phyloP scores from a whole-genome alignment of 192 early-diverging fungal genomes.

The Coemansia sp. region DNA sequence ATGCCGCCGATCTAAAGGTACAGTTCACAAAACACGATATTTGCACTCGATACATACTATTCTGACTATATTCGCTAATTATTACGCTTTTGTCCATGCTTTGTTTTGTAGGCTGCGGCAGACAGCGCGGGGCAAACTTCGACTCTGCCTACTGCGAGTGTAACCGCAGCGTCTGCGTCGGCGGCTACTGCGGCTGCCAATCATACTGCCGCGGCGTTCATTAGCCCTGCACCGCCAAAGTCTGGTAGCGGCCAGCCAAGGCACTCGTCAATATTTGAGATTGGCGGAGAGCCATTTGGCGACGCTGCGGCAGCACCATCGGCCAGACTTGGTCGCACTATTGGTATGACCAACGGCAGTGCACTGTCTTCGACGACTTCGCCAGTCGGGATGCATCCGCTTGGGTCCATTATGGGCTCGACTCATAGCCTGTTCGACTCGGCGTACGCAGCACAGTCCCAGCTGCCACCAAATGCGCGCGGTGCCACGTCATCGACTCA shows the following conservation, averaged over 20 bases:
- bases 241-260: slow-evolving; percentile 13
- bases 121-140: slow-evolving; percentile 1
- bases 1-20: slow-evolving; percentile 39
- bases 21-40: background rate
- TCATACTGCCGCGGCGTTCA: slow-evolving; percentile 21
- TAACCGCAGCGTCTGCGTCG: background rate
- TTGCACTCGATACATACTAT: background rate
- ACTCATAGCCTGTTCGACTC: slow-evolving; percentile 41
- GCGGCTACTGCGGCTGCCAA: slow-evolving; percentile 15
- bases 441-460: slow-evolving; percentile 17
- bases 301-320: slow-evolving; percentile 14
- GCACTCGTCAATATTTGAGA: slow-evolving; percentile 49
- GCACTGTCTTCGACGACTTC: slow-evolving; percentile 29
- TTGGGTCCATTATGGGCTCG: slow-evolving; percentile 49
- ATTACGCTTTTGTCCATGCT: background rate
- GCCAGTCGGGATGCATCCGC: slow-evolving; percentile 41
- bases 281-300: slow-evolving; percentile 50
- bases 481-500: background rate
- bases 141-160: slow-evolving; percentile 1
- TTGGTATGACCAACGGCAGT: slow-evolving; percentile 11
- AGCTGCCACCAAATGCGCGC: background rate
- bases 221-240: slow-evolving; percentile 19
- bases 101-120: slow-evolving; percentile 6
- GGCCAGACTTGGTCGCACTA: slow-evolving; percentile 24
- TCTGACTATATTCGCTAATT: background rate